Evolutionary conservation across 257 asterid species (phyloP).

Genomic region (Buddleja alternifolia): DNA sequence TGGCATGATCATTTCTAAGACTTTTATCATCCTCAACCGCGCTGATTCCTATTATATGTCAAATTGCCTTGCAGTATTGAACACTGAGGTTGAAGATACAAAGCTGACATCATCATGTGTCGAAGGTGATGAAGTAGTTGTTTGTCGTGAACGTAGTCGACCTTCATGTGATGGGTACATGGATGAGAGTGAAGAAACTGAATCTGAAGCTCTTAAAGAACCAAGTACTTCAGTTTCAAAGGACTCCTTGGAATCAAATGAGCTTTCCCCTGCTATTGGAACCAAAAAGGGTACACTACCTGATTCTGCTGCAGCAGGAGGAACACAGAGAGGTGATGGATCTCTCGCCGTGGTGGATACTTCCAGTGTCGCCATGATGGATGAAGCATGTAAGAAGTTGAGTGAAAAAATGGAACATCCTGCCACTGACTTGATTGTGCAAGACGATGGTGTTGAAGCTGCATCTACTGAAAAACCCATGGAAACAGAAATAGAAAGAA

Average conservation of each 20-base stretch:
- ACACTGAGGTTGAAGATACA: constrained; percentile 43
- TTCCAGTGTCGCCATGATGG: constrained; percentile 35
- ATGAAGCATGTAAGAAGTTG: constrained; percentile 36
- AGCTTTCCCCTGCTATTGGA: constrained; percentile 34
- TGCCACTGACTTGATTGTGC: constrained; percentile 34
- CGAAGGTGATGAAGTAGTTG: constrained; percentile 34
- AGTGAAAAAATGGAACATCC: constrained; percentile 31
- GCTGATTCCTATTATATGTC: constrained; percentile 24
- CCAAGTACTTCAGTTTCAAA: constrained; percentile 21
- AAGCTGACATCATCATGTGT: constrained; percentile 34
- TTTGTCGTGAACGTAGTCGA: constrained; percentile 26
- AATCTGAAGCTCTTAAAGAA: constrained; percentile 32
- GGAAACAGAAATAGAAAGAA: constrained; percentile 38
- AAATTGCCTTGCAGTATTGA: constrained; percentile 51
- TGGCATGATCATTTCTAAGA: constrained; percentile 13
- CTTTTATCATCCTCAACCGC: constrained; percentile 16
- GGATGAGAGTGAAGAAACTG: constrained; percentile 39
- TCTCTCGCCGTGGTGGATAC: constrained; percentile 38
- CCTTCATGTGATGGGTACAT: constrained; percentile 33
- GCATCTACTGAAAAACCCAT: constrained; percentile 35
- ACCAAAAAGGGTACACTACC: constrained; percentile 26
- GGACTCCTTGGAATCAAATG: constrained; percentile 28
- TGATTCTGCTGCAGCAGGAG: constrained; percentile 40
- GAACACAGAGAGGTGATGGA: constrained; percentile 28
- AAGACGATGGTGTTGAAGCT: constrained; percentile 42